A percentile compares a stretch with the other conserved stretches of the same genome.
Evolutionary conservation across 108 stramenopile species (phyloP).

Genomic region (Fistulifera solaris): DNA sequence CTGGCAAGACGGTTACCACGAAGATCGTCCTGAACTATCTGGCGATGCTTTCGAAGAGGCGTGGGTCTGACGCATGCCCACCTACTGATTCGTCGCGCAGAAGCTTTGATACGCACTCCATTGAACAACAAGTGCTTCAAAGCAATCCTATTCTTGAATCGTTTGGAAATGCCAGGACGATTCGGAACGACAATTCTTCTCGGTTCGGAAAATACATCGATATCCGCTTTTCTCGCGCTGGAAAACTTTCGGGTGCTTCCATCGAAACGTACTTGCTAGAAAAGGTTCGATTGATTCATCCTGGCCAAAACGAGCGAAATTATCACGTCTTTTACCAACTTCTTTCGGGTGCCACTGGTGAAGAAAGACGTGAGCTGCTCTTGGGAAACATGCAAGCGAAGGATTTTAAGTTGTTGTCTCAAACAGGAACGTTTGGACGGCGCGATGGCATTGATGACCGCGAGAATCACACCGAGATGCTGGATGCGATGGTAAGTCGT

Average conservation of each 20-base stretch:
- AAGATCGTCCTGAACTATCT: conserved; percentile 93
- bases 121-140: conserved; percentile 86
- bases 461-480: conserved; percentile 69
- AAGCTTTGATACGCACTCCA: conserved; percentile 22
- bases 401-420: conserved; percentile 60
- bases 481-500: conserved; percentile 72
- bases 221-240: conserved; percentile 65
- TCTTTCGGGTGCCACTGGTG: conserved; percentile 40
- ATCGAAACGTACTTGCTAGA: conserved; percentile 95
- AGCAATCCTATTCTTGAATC: conserved; percentile 94
- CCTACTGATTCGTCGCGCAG: neutral
- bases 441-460: conserved; percentile 80
- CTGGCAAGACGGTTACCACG: conserved; percentile 96
- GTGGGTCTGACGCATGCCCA: conserved; percentile 7
- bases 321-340: conserved; percentile 93
- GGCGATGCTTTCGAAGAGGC: conserved; percentile 67
- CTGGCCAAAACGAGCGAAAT: conserved; percentile 64
- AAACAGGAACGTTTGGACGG: conserved; percentile 67
- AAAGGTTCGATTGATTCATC: conserved; percentile 84
- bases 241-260: conserved; percentile 71
- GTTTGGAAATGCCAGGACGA: conserved; percentile 94
- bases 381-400: conserved; percentile 24
- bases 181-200: conserved; percentile 92
- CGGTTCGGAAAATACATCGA: conserved; percentile 85
- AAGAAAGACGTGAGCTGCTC: conserved; percentile 42